phyloP scores from a whole-genome alignment of 2,329 filamentous ascomycete genomes.

The Calonectria montana region DNA sequence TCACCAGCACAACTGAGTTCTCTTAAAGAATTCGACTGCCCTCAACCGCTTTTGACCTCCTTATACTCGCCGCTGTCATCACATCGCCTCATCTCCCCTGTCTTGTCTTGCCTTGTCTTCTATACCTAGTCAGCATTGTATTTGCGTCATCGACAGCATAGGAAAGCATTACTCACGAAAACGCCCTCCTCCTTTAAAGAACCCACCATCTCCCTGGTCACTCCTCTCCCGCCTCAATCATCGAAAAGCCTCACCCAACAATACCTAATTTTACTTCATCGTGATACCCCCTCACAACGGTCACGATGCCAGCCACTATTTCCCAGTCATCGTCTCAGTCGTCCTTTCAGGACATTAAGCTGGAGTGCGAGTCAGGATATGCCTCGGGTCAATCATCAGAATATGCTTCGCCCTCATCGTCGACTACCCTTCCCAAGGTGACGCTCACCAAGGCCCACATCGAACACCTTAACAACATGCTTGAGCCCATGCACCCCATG shows the following conservation, averaged over 20 bases:
- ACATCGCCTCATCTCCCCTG: conserved; percentile 29
- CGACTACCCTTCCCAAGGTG: conserved; percentile 73
- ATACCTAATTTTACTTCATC: conserved; percentile 12
- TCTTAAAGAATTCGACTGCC: conserved; percentile 43
- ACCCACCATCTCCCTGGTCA: conserved; percentile 26
- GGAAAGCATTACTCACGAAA: conserved; percentile 8
- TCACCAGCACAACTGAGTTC: conserved; percentile 31
- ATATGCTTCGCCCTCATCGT: conserved; percentile 50
- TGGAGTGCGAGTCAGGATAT: conserved; percentile 84
- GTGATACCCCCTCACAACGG: conserved; percentile 30
- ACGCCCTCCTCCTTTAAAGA: conserved; percentile 1
- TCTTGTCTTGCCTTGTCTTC: conserved; percentile 33
- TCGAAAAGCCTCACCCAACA: conserved; percentile 38
- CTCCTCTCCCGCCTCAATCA: conserved; percentile 23
- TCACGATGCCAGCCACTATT: conserved; percentile 50
- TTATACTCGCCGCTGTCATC: conserved; percentile 32
- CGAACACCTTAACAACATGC: conserved; percentile 88
- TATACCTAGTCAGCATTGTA: conserved; percentile 37
- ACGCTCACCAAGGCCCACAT: conserved; percentile 90
- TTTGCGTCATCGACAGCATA: conserved; percentile 39
- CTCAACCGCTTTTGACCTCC: conserved; percentile 33
- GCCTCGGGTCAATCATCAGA: conserved; percentile 63
- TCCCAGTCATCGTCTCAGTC: conserved; percentile 54
- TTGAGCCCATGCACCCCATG: conserved; percentile 88
- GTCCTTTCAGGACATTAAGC: conserved; percentile 54